phyloP scores from a whole-genome alignment of 352 stramenopile genomes.

The Globisporangium carolinianum region DNA sequence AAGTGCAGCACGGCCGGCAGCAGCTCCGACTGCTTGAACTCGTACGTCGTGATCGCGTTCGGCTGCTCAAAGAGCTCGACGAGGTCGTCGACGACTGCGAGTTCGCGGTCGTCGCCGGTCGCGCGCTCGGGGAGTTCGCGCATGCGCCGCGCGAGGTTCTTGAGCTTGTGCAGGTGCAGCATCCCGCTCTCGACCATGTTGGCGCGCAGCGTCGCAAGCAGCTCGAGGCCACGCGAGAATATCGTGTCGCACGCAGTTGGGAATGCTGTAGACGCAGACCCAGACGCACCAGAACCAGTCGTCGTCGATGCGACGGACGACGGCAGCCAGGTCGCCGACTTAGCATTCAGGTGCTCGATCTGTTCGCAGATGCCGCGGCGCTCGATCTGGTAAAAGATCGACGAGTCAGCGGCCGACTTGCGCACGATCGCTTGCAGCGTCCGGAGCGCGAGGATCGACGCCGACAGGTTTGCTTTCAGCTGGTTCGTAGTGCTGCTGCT shows the following conservation, averaged over 20 bases:
- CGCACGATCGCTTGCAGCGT: conserved; percentile 65
- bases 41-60: conserved; percentile 75
- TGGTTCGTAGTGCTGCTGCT: background rate
- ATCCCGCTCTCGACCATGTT: conserved; percentile 75
- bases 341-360: conserved; percentile 49
- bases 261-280: too few species aligned
- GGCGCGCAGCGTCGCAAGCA: conserved; percentile 47
- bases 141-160: conserved; percentile 60
- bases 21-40: conserved; percentile 79
- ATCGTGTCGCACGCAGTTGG: conserved; percentile 28
- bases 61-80: conserved; percentile 71
- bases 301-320: background rate
- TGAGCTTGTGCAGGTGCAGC: conserved; percentile 68
- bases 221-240: conserved; percentile 37
- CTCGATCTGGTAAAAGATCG: conserved; percentile 79
- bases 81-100: conserved; percentile 64
- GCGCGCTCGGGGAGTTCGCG: conserved; percentile 27
- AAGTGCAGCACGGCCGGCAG: conserved; percentile 57
- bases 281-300: background rate
- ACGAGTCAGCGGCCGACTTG: conserved; percentile 48
- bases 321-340: conserved; percentile 27
- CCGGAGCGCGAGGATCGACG: conserved; percentile 64
- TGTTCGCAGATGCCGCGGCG: conserved; percentile 71
- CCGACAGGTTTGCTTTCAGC: conserved; percentile 36
- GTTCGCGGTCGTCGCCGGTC: conserved; percentile 26